Evolutionary conservation across 2,329 filamentous ascomycete genomes (phyloP), one percentile per base, ranked within the genome.

Genomic region (Cladosporium austrohemisphaericum): DNA sequence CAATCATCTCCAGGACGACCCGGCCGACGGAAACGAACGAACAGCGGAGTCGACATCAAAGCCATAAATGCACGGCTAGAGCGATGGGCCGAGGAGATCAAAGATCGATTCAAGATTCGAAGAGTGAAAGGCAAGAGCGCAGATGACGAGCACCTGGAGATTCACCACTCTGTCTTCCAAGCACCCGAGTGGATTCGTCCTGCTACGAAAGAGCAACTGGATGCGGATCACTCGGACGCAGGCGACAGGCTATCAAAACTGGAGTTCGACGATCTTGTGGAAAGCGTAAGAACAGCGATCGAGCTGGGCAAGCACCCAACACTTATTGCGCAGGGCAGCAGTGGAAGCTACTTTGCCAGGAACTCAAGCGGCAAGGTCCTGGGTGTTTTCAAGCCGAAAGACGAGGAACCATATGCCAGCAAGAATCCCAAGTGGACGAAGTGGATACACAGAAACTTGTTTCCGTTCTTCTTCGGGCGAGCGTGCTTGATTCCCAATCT

Each of bases 391-490:
- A 98, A 98, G 68, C 93, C 93, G 33, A 98, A 98, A 71, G 93
- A 98, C 60, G 93, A 98, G 71, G 94, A 98, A 68, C 93, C 93
- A 1, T 98, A 96, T 65, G 93, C 93, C 1, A 93, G 88, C 25
- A 86, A 89, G 59, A 98, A 98, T 65, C 93, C 93, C 5, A 98
- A 98, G 68, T 97, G 92, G 92, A 97, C 94, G 60, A 98, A 98
- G 71, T 98, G 93, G 93, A 91, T 98, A 73, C 93, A 98, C 68
- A 80, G 93, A 56, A 98, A 98, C 67, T 67, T 98, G 56, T 97
- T 98, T 60, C 93, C 93, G 7, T 98, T 94, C 72, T 96, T 88
- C 69, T 98, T 98, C 62, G 93, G 93, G 14, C 79, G 93, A 62
- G 91, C 92, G 37, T 97, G 90, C 57, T 80, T 98, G 47, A 98